Evolutionary conservation across 2,329 filamentous ascomycete genomes (phyloP).

Genomic region (Didymella lethalis): DNA sequence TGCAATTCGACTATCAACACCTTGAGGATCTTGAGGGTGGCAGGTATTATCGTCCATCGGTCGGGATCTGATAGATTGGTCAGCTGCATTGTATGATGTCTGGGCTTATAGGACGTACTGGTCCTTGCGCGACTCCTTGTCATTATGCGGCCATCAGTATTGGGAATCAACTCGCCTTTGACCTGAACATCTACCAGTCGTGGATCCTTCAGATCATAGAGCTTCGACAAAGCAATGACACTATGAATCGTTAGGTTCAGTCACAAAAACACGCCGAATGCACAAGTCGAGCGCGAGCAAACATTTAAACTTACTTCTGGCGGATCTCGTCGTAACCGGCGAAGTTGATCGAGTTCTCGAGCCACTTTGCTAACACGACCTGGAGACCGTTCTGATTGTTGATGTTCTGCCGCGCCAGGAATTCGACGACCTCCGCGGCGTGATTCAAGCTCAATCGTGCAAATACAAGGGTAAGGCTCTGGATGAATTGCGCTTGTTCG

Average conservation of each 20-base stretch:
- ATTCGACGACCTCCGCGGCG: slow-evolving; percentile 88
- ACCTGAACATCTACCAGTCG: slow-evolving; percentile 81
- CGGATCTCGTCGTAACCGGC: slow-evolving; percentile 98
- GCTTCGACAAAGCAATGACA: slow-evolving; percentile 89
- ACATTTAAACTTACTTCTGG: slow-evolving; percentile 75
- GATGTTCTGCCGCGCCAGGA: slow-evolving; percentile 84
- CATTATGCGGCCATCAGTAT: slow-evolving; percentile 80
- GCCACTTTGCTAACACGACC: slow-evolving; percentile 91
- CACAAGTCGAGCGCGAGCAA: neutral
- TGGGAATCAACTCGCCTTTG: slow-evolving; percentile 87
- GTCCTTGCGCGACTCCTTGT: slow-evolving; percentile 88
- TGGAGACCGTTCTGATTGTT: slow-evolving; percentile 82
- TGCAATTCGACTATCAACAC: slow-evolving; percentile 91
- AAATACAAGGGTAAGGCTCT: slow-evolving; percentile 94
- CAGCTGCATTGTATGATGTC: slow-evolving; percentile 10
- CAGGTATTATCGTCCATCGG: slow-evolving; percentile 85
- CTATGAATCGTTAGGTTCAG: slow-evolving; percentile 55
- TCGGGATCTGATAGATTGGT: slow-evolving; percentile 72
- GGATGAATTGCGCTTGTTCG: slow-evolving; percentile 87
- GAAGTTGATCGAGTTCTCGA: slow-evolving; percentile 96
- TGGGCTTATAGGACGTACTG: slow-evolving; percentile 61
- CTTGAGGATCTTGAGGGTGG: slow-evolving; percentile 94
- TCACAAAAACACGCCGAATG: neutral
- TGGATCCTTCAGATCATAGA: slow-evolving; percentile 86
- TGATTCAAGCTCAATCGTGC: slow-evolving; percentile 86